Evolutionary conservation across 345 rosid species (phyloP), one percentile per base, ranked within the genome.

Genomic region (Populus euphratica): DNA sequence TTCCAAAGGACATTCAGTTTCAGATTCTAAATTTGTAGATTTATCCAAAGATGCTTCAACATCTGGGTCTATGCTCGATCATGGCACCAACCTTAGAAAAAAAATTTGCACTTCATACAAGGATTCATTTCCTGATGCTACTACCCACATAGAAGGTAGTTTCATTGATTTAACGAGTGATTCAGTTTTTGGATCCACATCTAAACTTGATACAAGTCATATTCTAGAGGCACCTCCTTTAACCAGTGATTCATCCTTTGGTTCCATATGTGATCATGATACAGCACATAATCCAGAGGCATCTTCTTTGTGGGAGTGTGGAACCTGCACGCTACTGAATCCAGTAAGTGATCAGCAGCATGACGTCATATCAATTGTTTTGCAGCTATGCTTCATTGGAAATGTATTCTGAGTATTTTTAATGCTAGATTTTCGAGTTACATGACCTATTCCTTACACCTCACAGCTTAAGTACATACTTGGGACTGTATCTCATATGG

Each of bases 281-380:
- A 76, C 87, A 81, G 67, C 52, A 70, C 73, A 72, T 70, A n/a
- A 14, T 70, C 63, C 70, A 69, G 81, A 72, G 50, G 90, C 86
- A 74, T 41, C 79, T 71, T 82, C 82, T 9, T 77, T 73, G 91
- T 96, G 97, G 98, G 85, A 83, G 76, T 96, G 99, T 88, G 83
- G 72, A 69, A 86, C 81, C 5, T 93, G 98, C 86, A 91, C 94
- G 69, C 82, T 93, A 75, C 69, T 93, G 85, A 93, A 93, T 86
- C 90, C 90, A 1, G 99, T 92, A 90, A 86, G 97, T 83, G 39
- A 21, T 71, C 18, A 16, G 11, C 6, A 0, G 44, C 23, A 44
- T 12, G 35, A 17, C 14, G 2, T 56, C 18, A 47, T 14, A 0
- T 13, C 52, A 47, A 38, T 49, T 29, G 6, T 20, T 38, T 68